These are phyloP conservation scores for Aspergillus homomorphus DNA, from an alignment of 495 filamentous ascomycete genomes.

Conservation along the genomic window DNA sequence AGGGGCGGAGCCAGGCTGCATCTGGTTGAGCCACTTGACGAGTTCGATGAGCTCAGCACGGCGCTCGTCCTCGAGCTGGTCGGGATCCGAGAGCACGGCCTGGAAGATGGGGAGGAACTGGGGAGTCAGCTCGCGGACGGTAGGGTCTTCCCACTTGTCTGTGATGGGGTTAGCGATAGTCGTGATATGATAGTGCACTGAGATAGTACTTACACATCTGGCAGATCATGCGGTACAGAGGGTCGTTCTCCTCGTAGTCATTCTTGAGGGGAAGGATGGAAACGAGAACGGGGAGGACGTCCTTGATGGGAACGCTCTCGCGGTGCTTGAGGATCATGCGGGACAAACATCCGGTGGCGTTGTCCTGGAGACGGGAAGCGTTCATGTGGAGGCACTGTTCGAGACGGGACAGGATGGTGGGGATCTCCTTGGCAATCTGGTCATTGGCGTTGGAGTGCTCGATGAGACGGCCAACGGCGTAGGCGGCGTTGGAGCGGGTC, in stretches of 20 bases:
- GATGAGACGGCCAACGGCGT: constrained; percentile 80
- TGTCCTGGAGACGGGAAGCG: constrained; percentile 80
- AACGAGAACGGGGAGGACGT: constrained; percentile 79
- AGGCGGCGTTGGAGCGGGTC: constrained; percentile 92
- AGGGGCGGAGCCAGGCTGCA: constrained; percentile 43
- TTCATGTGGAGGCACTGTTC: constrained; percentile 76
- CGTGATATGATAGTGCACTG: background rate
- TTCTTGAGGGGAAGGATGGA: constrained; percentile 82
- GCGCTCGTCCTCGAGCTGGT: constrained; percentile 82
- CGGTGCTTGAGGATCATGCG: constrained; percentile 87
- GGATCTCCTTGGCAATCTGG: constrained; percentile 69
- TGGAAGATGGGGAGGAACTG: constrained; percentile 77
- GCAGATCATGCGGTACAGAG: constrained; percentile 83
- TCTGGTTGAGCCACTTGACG: constrained; percentile 66
- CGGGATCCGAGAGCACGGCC: constrained; percentile 70
- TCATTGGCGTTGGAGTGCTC: constrained; percentile 70
- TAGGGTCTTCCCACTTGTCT: constrained; percentile 72
- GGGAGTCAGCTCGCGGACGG: constrained; percentile 71
- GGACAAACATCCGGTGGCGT: constrained; percentile 86
- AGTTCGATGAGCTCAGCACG: constrained; percentile 65
- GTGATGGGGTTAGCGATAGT: constrained; percentile 20
- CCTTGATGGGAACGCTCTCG: constrained; percentile 69
- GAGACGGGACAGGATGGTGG: constrained; percentile 72
- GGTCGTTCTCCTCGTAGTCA: constrained; percentile 95
- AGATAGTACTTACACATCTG: constrained; percentile 68